phyloP scores from a whole-genome alignment of 1,139 yeast genomes.

The Yamadazyma dendronema region DNA sequence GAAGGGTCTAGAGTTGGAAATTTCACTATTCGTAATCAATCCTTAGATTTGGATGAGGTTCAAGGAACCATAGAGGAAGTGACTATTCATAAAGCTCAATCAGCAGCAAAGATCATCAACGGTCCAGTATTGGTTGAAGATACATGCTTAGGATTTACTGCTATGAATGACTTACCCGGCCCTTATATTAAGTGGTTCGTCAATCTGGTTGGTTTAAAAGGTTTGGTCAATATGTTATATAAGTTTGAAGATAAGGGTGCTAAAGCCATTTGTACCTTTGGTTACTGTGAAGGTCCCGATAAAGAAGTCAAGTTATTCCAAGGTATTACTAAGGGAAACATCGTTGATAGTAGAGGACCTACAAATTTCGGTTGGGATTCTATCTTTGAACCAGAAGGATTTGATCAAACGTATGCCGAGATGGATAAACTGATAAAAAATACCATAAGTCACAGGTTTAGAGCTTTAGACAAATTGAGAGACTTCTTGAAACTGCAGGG shows the following conservation, averaged over 20 bases:
- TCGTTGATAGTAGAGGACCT: slow-evolving; percentile 78
- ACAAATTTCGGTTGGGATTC: slow-evolving; percentile 94
- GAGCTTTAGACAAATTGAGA: slow-evolving; percentile 73
- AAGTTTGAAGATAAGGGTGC: slow-evolving; percentile 86
- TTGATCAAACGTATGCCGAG: slow-evolving; percentile 81
- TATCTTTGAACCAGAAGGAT: slow-evolving; percentile 76
- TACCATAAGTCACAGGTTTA: slow-evolving; percentile 79
- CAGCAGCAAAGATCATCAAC: slow-evolving; percentile 59
- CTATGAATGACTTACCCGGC: slow-evolving; percentile 83
- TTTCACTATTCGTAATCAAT: slow-evolving; percentile 53
- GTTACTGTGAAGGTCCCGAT: slow-evolving; percentile 84
- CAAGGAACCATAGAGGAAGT: slow-evolving; percentile 88
- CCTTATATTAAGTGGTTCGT: slow-evolving; percentile 91
- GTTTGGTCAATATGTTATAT: slow-evolving; percentile 71
- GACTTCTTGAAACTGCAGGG: slow-evolving; percentile 40
- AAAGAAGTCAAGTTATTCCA: slow-evolving; percentile 70
- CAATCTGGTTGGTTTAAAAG: slow-evolving; percentile 65
- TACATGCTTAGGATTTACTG: slow-evolving; percentile 83
- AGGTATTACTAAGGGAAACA: slow-evolving; percentile 78
- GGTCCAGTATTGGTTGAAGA: slow-evolving; percentile 95
- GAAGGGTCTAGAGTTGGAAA: slow-evolving; percentile 47
- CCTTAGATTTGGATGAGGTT: slow-evolving; percentile 81
- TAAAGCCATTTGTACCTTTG: slow-evolving; percentile 88
- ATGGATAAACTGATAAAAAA: slow-evolving; percentile 77
- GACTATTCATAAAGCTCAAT: slow-evolving; percentile 72